A percentile compares a stretch with the other conserved stretches of the same genome.
phyloP scores from a whole-genome alignment of 2,329 filamentous ascomycete genomes.

The Ophiosphaerella narmari region DNA sequence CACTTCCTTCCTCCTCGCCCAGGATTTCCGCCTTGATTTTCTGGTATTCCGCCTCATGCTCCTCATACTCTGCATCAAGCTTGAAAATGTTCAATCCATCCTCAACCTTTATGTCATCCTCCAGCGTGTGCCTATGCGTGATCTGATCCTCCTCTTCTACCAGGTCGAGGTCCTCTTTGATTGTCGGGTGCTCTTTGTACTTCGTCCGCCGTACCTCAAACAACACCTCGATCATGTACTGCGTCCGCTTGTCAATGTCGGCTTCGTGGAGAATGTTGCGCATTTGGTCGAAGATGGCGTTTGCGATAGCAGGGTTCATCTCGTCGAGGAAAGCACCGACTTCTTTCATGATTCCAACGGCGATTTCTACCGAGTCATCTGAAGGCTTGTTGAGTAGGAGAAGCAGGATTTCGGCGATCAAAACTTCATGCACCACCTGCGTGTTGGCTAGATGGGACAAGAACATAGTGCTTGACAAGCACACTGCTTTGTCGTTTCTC shows the following conservation, averaged over 20 bases:
- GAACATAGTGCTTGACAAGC: conserved; percentile 89
- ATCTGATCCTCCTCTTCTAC: conserved; percentile 99
- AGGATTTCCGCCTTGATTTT: conserved; percentile 91
- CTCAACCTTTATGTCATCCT: conserved; percentile 76
- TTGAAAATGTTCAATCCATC: conserved; percentile 96
- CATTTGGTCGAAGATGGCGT: conserved; percentile 95
- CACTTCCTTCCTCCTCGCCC: conserved; percentile 73
- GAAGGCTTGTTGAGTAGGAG: conserved; percentile 94
- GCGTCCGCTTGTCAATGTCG: conserved; percentile 96
- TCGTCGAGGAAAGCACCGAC: conserved; percentile 94
- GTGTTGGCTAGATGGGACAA: conserved; percentile 95
- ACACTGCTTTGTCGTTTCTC: conserved; percentile 95
- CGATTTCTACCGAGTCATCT: conserved; percentile 97
- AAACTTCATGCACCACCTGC: conserved; percentile 91
- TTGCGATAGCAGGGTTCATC: conserved; percentile 86
- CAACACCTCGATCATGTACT: conserved; percentile 98
- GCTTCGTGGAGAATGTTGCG: conserved; percentile 93
- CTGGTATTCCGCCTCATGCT: conserved; percentile 87
- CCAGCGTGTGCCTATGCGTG: conserved; percentile 81
- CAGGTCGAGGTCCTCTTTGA: conserved; percentile 91
- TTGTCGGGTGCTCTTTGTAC: conserved; percentile 90
- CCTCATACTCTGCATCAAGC: conserved; percentile 85
- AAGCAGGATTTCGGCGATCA: conserved; percentile 89
- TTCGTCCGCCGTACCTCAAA: conserved; percentile 96
- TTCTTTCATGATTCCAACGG: conserved; percentile 88